A percentile compares a stretch with the other conserved stretches of the same genome.
Evolutionary conservation across 1,284 basidiomycete genomes (phyloP).

Genomic region (Microbotryum saponariae): DNA sequence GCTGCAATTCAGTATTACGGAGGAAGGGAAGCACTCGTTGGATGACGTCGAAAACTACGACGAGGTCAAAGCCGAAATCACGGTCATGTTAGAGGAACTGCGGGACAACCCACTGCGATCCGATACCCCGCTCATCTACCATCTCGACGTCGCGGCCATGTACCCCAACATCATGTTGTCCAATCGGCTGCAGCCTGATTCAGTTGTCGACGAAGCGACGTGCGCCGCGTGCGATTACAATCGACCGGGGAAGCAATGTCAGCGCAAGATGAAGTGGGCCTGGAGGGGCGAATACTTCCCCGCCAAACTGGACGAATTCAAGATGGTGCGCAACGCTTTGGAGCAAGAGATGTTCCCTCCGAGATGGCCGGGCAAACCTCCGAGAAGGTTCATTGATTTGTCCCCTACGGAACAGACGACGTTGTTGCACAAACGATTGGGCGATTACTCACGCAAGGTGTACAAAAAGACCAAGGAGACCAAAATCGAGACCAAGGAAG

Average conservation of each 20-base stretch:
- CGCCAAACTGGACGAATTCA: conserved; percentile 93
- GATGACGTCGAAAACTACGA: conserved; percentile 92
- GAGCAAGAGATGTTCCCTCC: conserved; percentile 91
- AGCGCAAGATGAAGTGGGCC: conserved; percentile 91
- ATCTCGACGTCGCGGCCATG: conserved; percentile 99
- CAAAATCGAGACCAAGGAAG: conserved; percentile 84
- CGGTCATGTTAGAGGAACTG: conserved; percentile 71
- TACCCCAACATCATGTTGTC: conserved; percentile 99
- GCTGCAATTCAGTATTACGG: conserved; percentile 76
- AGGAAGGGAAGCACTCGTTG: conserved; percentile 74
- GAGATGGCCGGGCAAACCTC: conserved; percentile 61
- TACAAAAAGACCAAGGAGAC: conserved; percentile 99
- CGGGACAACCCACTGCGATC: conserved; percentile 82
- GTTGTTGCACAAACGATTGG: conserved; percentile 88
- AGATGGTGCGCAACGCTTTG: conserved; percentile 97
- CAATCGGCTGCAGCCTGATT: conserved; percentile 96
- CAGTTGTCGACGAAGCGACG: conserved; percentile 90
- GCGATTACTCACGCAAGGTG: conserved; percentile 97
- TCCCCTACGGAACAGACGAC: conserved; percentile 81
- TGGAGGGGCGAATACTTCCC: conserved; percentile 99
- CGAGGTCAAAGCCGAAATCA: conserved; percentile 77
- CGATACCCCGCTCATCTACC: conserved; percentile 95
- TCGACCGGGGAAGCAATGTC: conserved; percentile 88
- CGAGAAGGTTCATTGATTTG: conserved; percentile 77
- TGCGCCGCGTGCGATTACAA: conserved; percentile 99